Base-by-base conservation (phyloP, 1,284 basidiomycete genomes). In the Pyrrhoderma lamaoense region DNA sequence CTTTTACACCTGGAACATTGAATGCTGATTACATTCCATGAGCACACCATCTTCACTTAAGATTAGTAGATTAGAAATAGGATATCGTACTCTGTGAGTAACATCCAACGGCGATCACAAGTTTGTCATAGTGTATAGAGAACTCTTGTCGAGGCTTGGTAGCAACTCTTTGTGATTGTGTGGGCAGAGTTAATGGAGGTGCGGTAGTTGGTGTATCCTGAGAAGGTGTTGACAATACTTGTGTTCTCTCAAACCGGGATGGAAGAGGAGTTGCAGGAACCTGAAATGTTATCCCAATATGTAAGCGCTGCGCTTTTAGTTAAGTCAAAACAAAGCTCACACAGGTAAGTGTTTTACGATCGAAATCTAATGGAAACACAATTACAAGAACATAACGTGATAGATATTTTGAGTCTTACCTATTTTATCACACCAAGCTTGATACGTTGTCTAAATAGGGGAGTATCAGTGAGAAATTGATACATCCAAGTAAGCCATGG, bases 91-190 rank as follows among this genome's bases (percentile, higher is more conserved):
- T 93, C 60, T 91, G 89, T 1, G 79, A 82, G 65, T 93, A 93
- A 47, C 85, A 82, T 0, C 92, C 92, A 1, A 91, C 88, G 1
- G 87, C 80, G 49, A 94, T 80, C 42, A 94, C 79, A 4, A 95
- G 75, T 64, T 87, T 89, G 67, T 94, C 90, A 61, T 86, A 92
- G 47, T 66, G 66, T 53, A 91, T 46, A 11, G 71, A 67, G 61
- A 85, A 82, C n/a, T 49, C 46, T 19, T 49, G 47, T 16, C 35
- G 52, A 8, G 44, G 59, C 57, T 43, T 47, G 38, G 36, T 21
- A 2, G 55, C 56, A 22, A 43, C 57, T 9, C 47, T 53, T 22
- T 51, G 51, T 21, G 42, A 42, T 34, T 35, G 37, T n/a, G 42
- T 52, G 18, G 53, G 25, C 35, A 37, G 45, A 27, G 36, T 47